Conservation (phyloP, 768 basidiomycete species). For the Psilocybe cyanescens region DNA sequence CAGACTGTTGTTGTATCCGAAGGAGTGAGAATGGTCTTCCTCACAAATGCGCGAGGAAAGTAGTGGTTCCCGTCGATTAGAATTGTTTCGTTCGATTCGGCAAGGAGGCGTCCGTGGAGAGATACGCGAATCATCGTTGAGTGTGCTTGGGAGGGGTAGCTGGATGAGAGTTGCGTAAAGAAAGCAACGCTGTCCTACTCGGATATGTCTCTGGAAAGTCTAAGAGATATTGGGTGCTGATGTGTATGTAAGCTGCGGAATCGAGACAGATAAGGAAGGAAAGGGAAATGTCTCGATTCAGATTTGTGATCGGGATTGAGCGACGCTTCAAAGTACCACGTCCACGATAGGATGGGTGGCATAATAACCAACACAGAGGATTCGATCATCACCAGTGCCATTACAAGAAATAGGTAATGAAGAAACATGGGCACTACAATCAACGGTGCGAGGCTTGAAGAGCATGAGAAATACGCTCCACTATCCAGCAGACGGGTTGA, state of each 20-base stretch:
- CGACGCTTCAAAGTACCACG: neutral
- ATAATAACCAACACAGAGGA: no score
- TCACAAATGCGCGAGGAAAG: constrained; percentile 65
- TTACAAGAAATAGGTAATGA: no score
- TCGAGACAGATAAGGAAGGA: neutral
- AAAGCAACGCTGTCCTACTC: neutral
- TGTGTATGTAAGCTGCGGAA: neutral
- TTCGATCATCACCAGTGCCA: no score
- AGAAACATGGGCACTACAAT: no score
- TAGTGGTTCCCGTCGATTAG: constrained; percentile 74
- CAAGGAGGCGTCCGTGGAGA: constrained; percentile 54
- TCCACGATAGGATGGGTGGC: neutral
- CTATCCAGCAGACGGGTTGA: no score
- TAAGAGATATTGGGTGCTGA: neutral
- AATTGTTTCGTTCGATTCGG: constrained; percentile 57
- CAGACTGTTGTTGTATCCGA: constrained; percentile 59
- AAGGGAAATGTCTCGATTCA: neutral
- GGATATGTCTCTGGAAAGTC: neutral
- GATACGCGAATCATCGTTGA: constrained; percentile 51
- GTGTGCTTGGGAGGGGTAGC: neutral
- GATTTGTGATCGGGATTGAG: neutral
- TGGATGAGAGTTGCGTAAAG: neutral
- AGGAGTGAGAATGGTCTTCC: constrained; percentile 43
- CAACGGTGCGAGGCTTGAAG: no score
- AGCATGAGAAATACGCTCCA: no score